Base-by-base conservation (phyloP, 2,329 filamentous ascomycete genomes). In the Monilinia fructicola region DNA sequence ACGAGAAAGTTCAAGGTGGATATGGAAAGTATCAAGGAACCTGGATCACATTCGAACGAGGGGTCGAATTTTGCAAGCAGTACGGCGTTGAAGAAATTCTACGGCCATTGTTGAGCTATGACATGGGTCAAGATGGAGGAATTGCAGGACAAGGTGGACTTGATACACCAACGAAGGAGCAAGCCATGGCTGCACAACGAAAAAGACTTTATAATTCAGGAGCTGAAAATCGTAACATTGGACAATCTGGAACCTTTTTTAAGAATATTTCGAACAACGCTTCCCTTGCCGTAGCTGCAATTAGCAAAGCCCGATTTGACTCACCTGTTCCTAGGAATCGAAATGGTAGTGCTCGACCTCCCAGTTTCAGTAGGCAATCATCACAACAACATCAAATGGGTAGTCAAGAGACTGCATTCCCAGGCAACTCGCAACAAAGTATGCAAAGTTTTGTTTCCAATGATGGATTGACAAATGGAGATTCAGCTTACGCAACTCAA, bases 21-120 rank as follows among this genome's bases (percentile, higher is more conserved):
- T 99, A 99, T 75, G 95, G 95, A 71, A 98, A 98, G 81, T 99
- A 99, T 75, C 95, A 99, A 81, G 95, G 95, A 65, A 99, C 95
- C 2, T 99, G 95, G 95, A 96, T 99, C 75, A 92, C 90, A 75
- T 98, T 96, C 75, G 90, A 94, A 60, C 88, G 94, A 69, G 95
- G 94, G 1, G 85, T 96, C 55, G 92, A 97, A 75, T 94, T 99
- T 73, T 98, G 95, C 78, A 88, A 90, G 53, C 86, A 89, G 71
- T 90, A 90, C 72, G 87, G 85, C 14, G 91, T 95, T 42, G 90
- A 94, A 77, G 91, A 94, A 70, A 74, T 92, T 6, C 80, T 95
- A 58, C 84, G 87, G 28, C 90, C 90, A 21, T 82, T 95, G 6
- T 79, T 95, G 64, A 92, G 90, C 38, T 92, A 94, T 77, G 91